Conservation (phyloP, 768 basidiomycete species). For the Tylopilus sp. region DNA sequence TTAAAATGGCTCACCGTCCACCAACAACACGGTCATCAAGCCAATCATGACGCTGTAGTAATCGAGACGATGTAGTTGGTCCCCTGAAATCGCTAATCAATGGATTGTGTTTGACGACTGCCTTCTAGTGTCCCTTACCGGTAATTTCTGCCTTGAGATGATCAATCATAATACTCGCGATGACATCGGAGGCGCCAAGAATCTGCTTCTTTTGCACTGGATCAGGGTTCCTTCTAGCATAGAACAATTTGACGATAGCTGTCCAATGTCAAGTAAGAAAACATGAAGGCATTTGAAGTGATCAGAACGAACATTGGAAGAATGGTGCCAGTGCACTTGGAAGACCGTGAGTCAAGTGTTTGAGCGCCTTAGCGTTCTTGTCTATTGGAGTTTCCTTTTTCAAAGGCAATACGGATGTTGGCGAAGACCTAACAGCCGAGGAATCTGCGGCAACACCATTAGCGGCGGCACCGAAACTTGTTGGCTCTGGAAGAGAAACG, state of each 20-base stretch:
- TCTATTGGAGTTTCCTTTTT: constrained; percentile 48
- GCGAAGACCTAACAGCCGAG: constrained; percentile 18
- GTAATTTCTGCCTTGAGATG: constrained; percentile 56
- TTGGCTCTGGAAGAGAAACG: constrained; percentile 39
- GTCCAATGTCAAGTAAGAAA: constrained; percentile 9
- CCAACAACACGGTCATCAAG: constrained; percentile 47
- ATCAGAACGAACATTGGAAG: constrained; percentile 66
- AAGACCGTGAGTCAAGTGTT: constrained; percentile 75
- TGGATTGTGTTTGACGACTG: constrained; percentile 11
- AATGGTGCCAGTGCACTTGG: constrained; percentile 76
- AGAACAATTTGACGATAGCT: constrained; percentile 88
- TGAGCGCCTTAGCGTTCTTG: constrained; percentile 71
- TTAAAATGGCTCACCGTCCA: constrained; percentile 46
- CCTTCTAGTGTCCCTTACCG: constrained; percentile 42
- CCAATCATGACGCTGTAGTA: constrained; percentile 57
- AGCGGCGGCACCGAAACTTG: constrained; percentile 30
- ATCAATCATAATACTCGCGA: constrained; percentile 71
- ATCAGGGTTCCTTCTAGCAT: constrained; percentile 76
- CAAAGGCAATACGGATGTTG: constrained; percentile 25
- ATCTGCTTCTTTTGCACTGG: constrained; percentile 75
- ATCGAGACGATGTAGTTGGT: constrained; percentile 42
- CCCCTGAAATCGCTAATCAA: constrained; percentile 27
- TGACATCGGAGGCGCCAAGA: constrained; percentile 55
- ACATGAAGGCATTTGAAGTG: neutral
- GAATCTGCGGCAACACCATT: constrained; percentile 29